A percentile compares a stretch with the other conserved stretches of the same genome.
Conservation (phyloP, 2,329 filamentous ascomycete species). For the Karstenula rhodostoma region DNA sequence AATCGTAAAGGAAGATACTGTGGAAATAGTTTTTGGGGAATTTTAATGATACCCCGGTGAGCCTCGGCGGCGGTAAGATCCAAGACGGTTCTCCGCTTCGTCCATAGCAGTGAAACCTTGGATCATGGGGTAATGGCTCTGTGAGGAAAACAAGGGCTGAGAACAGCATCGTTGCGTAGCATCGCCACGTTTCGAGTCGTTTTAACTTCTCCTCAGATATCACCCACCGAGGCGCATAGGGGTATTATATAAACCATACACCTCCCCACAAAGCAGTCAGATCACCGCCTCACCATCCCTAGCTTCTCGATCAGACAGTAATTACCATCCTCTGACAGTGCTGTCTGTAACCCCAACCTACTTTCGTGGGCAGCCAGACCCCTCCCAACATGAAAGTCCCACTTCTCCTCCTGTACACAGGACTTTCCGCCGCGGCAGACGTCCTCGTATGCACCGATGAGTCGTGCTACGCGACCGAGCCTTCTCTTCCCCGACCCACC, state of each 20-base stretch:
- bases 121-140: no score
- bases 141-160: no score
- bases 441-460: constrained; percentile 13
- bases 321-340: neutral
- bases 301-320: neutral
- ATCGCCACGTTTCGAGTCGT: neutral
- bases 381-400: neutral
- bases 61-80: neutral
- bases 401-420: constrained; percentile 4
- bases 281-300: neutral
- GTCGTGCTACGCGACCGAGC: constrained; percentile 13
- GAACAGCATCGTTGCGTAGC: neutral
- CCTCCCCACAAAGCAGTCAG: neutral
- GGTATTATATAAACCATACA: neutral
- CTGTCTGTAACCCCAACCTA: neutral
- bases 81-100: no score
- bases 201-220: neutral
- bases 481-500: constrained; percentile 10
- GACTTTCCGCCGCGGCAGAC: constrained; percentile 6
- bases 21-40: no score
- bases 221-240: no score
- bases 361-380: neutral
- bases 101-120: no score
- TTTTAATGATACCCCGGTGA: neutral
- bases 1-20: no score